A percentile compares a stretch with the other conserved stretches of the same genome.
Evolutionary conservation across 345 rosid genomes (phyloP).

Genomic region (Populus pruinosa): DNA sequence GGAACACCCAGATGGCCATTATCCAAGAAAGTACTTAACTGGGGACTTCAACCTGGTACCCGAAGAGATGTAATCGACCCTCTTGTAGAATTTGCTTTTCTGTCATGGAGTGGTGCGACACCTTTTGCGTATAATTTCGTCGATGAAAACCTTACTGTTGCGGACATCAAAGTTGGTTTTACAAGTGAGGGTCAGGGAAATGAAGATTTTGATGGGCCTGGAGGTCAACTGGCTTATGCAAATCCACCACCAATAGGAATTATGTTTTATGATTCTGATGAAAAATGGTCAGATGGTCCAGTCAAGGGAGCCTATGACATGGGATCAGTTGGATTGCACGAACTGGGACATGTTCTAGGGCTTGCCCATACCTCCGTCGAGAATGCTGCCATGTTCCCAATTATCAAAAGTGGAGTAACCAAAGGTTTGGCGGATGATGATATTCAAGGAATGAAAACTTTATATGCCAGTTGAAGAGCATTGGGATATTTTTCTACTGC

Average conservation of each 20-base stretch:
- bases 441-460: slow-evolving; percentile 28
- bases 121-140: slow-evolving; percentile 21
- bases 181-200: slow-evolving; percentile 22
- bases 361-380: slow-evolving; percentile 28
- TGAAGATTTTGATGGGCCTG: slow-evolving; percentile 9
- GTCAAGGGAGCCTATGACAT: not conserved
- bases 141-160: not conserved
- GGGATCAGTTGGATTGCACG: slow-evolving; percentile 38
- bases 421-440: slow-evolving; percentile 31
- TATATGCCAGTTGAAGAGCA: slow-evolving; percentile 9
- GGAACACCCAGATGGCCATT: slow-evolving; percentile 31
- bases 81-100: slow-evolving; percentile 17
- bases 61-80: not conserved
- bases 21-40: slow-evolving; percentile 24
- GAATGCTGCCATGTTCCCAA: slow-evolving; percentile 33
- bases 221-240: slow-evolving; percentile 27
- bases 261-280: slow-evolving; percentile 35
- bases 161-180: slow-evolving; percentile 31
- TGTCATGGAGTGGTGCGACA: slow-evolving; percentile 23
- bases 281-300: slow-evolving; percentile 16
- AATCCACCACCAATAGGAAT: slow-evolving; percentile 21
- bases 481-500: too few relatives aligned
- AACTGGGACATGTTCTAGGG: slow-evolving; percentile 45
- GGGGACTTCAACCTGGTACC: slow-evolving; percentile 11
- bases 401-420: not conserved